A percentile compares a stretch with the other conserved stretches of the same genome.
Conservation (phyloP, 495 filamentous ascomycete genomes). For the Hapsidospora chrysogenum region DNA sequence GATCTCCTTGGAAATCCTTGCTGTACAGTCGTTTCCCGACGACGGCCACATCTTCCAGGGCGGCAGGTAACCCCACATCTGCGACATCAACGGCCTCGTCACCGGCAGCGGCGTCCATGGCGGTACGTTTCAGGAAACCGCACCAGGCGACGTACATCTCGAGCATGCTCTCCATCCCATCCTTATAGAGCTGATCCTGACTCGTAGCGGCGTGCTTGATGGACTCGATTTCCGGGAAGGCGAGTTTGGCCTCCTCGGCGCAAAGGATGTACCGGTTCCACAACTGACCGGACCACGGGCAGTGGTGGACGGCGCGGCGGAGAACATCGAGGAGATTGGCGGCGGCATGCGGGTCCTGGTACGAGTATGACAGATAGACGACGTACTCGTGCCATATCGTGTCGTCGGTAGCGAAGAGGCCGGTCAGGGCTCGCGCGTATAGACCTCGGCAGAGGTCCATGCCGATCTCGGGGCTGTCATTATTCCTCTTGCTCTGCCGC, state of each 20-base stretch:
- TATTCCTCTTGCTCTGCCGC: conserved; percentile 30
- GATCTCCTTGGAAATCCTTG: conserved; percentile 61
- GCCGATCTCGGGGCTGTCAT: conserved; percentile 22
- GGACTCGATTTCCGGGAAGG: conserved; percentile 63
- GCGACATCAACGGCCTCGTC: conserved; percentile 86
- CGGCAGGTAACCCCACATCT: conserved; percentile 73
- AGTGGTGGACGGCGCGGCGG: conserved; percentile 68
- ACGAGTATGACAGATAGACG: conserved; percentile 48
- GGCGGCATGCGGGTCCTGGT: not conserved
- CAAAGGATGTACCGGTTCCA: conserved; percentile 82
- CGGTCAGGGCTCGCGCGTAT: conserved; percentile 57
- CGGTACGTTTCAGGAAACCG: conserved; percentile 68
- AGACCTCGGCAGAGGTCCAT: conserved; percentile 54
- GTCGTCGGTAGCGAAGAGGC: conserved; percentile 50
- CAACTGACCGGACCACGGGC: conserved; percentile 77
- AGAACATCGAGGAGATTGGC: conserved; percentile 24
- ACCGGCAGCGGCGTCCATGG: conserved; percentile 57
- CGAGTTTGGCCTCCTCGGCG: conserved; percentile 55
- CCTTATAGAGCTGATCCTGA: conserved; percentile 50
- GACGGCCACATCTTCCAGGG: conserved; percentile 65
- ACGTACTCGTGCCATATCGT: conserved; percentile 66
- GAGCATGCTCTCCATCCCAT: conserved; percentile 68
- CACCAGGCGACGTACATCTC: conserved; percentile 90
- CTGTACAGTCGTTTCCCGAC: conserved; percentile 63
- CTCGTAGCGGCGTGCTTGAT: conserved; percentile 88